These are phyloP conservation scores for Endocarpon pusillum DNA, from an alignment of 495 filamentous ascomycete species.

Conservation along the genomic window DNA sequence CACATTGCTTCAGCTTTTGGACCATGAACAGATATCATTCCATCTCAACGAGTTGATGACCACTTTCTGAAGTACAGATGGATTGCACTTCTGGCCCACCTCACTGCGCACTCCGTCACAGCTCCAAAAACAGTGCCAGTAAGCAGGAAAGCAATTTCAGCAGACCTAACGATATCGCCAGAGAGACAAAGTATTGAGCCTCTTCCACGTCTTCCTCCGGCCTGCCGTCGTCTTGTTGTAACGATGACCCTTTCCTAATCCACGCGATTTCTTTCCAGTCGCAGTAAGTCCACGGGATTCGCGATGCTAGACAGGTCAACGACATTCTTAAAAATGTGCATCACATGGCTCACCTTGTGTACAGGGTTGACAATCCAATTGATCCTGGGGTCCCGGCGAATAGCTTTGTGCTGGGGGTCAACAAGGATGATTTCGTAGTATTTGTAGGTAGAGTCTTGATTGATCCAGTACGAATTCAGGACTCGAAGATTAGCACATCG, in stretches of 20 bases:
- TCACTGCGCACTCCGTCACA: no score
- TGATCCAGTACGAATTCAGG: constrained; percentile 99
- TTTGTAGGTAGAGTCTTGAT: constrained; percentile 99
- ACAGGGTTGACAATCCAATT: constrained; percentile 99
- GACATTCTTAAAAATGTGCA: neutral
- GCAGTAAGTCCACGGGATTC: constrained; percentile 90
- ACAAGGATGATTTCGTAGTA: constrained; percentile 99
- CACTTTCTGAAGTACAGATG: no score
- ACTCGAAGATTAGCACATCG: constrained; percentile 97
- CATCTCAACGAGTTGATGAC: no score
- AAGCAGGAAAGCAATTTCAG: no score
- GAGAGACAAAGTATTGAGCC: constrained; percentile 92
- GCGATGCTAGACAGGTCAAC: constrained; percentile 48
- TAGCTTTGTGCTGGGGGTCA: constrained; percentile 99
- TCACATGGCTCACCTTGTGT: constrained; percentile 51
- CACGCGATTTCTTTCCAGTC: constrained; percentile 97
- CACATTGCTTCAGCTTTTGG: no score
- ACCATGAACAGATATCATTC: no score
- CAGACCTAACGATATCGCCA: constrained; percentile 61
- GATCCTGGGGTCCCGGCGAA: constrained; percentile 95
- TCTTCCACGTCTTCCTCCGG: constrained; percentile 98
- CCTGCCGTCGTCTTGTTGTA: constrained; percentile 96
- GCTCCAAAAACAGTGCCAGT: no score
- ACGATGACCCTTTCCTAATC: constrained; percentile 93
- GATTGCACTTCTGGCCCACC: no score